These are phyloP conservation scores for Colletotrichum noveboracense DNA, from an alignment of 2,329 filamentous ascomycete species.

Conservation along the genomic window DNA sequence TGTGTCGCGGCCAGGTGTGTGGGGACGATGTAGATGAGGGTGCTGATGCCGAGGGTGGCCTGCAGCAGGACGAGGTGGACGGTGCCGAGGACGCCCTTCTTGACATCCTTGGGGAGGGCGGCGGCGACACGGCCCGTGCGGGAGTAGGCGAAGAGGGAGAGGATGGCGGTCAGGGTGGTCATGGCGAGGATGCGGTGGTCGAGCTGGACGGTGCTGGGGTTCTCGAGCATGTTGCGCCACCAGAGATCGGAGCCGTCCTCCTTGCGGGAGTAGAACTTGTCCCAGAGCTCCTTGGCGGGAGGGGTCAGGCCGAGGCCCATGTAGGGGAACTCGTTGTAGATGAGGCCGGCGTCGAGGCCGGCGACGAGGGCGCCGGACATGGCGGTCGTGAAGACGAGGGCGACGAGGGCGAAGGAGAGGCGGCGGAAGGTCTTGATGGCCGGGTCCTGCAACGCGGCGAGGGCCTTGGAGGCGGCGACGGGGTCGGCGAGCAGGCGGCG, in stretches of 20 bases:
- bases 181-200: conserved; percentile 93
- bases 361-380: conserved; percentile 95
- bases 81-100: conserved; percentile 76
- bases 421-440: conserved; percentile 76
- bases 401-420: conserved; percentile 72
- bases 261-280: conserved; percentile 82
- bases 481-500: conserved; percentile 74
- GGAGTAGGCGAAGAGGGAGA: conserved; percentile 82
- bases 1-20: conserved; percentile 87
- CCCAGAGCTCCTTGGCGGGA: conserved; percentile 82
- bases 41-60: conserved; percentile 85
- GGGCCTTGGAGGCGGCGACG: conserved; percentile 61
- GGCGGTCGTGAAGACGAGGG: conserved; percentile 84
- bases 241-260: conserved; percentile 82
- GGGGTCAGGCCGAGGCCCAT: conserved; percentile 89
- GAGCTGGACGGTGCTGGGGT: conserved; percentile 92
- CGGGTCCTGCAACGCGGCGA: conserved; percentile 69
- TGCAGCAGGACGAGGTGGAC: conserved; percentile 85
- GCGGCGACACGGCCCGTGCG: conserved; percentile 65
- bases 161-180: conserved; percentile 82
- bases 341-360: conserved; percentile 92
- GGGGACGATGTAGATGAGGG: conserved; percentile 92
- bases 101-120: conserved; percentile 67
- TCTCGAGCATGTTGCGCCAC: conserved; percentile 98
- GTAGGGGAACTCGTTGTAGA: conserved; percentile 98